Evolutionary conservation across 1,284 basidiomycete genomes (phyloP).

Genomic region (Anthracocystis panici-leucophaei): DNA sequence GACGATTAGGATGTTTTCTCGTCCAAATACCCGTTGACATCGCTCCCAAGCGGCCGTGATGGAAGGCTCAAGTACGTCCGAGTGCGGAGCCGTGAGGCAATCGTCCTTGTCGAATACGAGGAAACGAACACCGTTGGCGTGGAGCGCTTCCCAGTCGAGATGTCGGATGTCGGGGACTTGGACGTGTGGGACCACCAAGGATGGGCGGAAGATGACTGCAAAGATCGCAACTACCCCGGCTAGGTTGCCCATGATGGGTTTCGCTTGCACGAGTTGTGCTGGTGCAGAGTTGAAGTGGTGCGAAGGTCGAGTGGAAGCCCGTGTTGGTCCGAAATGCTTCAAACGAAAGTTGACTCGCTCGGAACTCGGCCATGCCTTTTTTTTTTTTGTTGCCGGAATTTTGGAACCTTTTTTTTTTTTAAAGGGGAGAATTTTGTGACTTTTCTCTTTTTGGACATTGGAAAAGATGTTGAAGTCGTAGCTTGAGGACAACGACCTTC

Average conservation of each 20-base stretch:
- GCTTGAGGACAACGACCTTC: background rate
- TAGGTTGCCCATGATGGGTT: conserved; percentile 73
- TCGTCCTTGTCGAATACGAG: conserved; percentile 98
- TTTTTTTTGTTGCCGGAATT: conserved; percentile 7
- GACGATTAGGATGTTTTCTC: conserved; percentile 85
- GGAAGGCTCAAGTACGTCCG: conserved; percentile 51
- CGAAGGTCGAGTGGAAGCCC: background rate
- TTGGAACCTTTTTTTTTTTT: conserved; percentile 20
- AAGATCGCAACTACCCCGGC: conserved; percentile 82
- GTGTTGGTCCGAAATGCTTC: conserved; percentile 11
- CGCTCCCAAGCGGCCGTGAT: conserved; percentile 81
- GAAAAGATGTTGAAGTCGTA: background rate
- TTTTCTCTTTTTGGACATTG: conserved; percentile 15
- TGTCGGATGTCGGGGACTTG: conserved; percentile 84
- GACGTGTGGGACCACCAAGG: conserved; percentile 80
- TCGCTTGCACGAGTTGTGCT: background rate
- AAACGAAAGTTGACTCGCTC: conserved; percentile 3
- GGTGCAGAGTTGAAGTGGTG: background rate
- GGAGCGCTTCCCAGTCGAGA: conserved; percentile 84
- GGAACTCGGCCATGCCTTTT: conserved; percentile 25
- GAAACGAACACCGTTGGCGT: conserved; percentile 82
- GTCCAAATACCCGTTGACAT: conserved; percentile 80
- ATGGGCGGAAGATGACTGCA: conserved; percentile 79
- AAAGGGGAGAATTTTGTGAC: conserved; percentile 22
- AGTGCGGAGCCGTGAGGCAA: conserved; percentile 75